Base-by-base conservation (phyloP, 164 flowering plant species). In the Nelumbo lutea region DNA sequence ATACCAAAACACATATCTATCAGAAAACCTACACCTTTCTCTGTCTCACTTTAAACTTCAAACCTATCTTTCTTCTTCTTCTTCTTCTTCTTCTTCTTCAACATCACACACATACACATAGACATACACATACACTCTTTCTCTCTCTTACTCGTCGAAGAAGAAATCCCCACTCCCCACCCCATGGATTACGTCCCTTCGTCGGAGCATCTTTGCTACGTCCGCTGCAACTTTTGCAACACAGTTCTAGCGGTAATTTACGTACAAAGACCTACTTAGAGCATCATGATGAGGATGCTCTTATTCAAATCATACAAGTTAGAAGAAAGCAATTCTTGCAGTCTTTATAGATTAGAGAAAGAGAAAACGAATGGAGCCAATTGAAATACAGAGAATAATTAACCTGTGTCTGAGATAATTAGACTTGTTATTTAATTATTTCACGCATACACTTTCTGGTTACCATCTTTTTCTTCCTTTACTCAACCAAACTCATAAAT, bases 161-260 rank as follows among this genome's bases (percentile, higher is more conserved):
- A 76, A 82, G 66, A 80, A 76, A 61, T 43, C 47, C 9, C 0
- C 27, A 27, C 27, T 27, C 27, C 27, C 27, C 27, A 27, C 27
- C 27, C 78, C 77, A 84, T 84, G 88, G 93, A 86, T 41, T 61
- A 53, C 61, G 41, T 62, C 71, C 86, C 84, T 60, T 71, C 84
- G 6, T 70, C 94, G 5, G 96, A 91, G 57, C 96, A 90, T 67
- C 80, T 91, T 73, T 91, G 89, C 84, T 95, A 95, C 59, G 96
- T 90, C 67, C 91, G 90, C 13, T 91, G 98, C 92, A 90, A 85
- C 91, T 88, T 86, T 80, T 95, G 98, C 87, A 82, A 61, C 89
- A 95, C 94, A 63, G 84, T 95, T 75, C 90, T 95, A 66, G 97
- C 96, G 80, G 98, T 95, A 90, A 68, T 42, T 68, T 52, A 53